These are phyloP conservation scores for Adansonia gregorii DNA, from an alignment of 441 rosid genomes.

Conservation along the genomic window DNA sequence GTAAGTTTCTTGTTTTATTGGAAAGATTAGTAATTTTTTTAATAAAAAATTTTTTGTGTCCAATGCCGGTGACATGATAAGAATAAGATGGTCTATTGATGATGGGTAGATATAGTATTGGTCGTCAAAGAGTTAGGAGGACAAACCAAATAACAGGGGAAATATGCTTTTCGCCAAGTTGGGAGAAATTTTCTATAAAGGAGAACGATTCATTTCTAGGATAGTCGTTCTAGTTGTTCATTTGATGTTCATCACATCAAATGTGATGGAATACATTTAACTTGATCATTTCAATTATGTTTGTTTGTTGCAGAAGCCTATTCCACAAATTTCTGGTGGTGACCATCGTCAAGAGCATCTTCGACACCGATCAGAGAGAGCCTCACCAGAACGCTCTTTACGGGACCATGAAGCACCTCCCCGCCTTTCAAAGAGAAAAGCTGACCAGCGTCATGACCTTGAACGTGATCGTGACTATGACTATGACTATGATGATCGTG, in stretches of 20 bases:
- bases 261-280: neutral
- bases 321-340: constrained; percentile 37
- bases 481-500: constrained; percentile 31
- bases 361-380: constrained; percentile 41
- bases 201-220: neutral
- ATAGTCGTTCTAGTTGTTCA: neutral
- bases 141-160: too few species aligned
- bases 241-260: neutral
- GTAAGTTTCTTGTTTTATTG: neutral
- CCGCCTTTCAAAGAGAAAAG: constrained; percentile 61
- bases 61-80: neutral
- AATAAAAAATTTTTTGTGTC: too few species aligned
- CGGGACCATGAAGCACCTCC: constrained; percentile 45
- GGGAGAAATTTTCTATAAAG: neutral
- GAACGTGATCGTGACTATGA: constrained; percentile 45
- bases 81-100: neutral
- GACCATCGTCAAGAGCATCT: constrained; percentile 30
- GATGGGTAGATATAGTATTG: neutral
- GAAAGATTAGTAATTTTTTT: neutral
- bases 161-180: too few species aligned
- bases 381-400: constrained; percentile 43
- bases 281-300: neutral
- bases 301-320: constrained; percentile 43
- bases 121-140: neutral
- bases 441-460: constrained; percentile 53